Evolutionary conservation across 108 stramenopile genomes (phyloP), one percentile per base, ranked within the genome.

Genomic region (Chaetoceros muelleri): DNA sequence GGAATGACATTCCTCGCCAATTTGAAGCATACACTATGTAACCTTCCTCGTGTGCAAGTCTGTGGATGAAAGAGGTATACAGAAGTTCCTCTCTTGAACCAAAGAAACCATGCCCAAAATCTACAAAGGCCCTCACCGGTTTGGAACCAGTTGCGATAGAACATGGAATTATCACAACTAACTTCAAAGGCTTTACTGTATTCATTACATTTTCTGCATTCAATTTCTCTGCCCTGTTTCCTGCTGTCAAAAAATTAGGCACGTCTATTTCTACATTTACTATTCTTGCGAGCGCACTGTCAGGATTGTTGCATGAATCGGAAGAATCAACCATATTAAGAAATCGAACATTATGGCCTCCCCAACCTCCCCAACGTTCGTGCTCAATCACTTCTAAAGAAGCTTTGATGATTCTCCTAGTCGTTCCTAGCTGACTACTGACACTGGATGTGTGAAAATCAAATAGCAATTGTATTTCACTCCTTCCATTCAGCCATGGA

Each of bases 51-150:
- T 86, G 60, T 22, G 76, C 80, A 69, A 80, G 28, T 21, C 31
- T 26, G 24, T 57, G 61, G n/a, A 45, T 24, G 2, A 2, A 46
- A 19, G 34, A 2, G 2, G 22, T 17, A 45, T 58, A 5, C 16
- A 44, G 44, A 44, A 58, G 22, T 45, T 45, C 22, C 5, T 26
- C 16, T 25, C 5, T 40, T 5, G 5, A 10, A 45, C 61, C 72
- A 29, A 90, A 86, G 29, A 90, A 66, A 7, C 84, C 84, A 61
- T 90, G 89, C 17, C 89, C 89, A 58, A 65, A 85, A 45, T 90
- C 81, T 51, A 90, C 64, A 22, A 86, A 64, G 13, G 79, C 68
- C 18, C 71, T 56, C 18, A 84, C 20, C 20, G 56, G 31, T 20
- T 67, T 75, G 44, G 52, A 64, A 16, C 44, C 30, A 28, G 28